A percentile compares a stretch with the other conserved stretches of the same genome.
These are phyloP conservation scores for Russula sp. DNA, from an alignment of 768 basidiomycete genomes.

Conservation along the genomic window DNA sequence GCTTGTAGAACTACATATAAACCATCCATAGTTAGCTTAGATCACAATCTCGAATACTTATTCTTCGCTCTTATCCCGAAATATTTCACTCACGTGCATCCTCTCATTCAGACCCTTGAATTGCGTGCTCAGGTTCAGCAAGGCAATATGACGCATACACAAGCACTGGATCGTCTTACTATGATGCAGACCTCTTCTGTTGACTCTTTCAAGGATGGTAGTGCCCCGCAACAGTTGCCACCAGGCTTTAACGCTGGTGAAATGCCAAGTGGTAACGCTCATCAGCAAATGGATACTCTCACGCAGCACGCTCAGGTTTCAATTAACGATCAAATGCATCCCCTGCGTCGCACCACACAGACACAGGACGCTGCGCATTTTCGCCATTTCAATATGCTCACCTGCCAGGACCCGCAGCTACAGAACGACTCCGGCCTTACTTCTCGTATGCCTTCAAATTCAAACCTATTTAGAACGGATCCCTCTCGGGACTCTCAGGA, in stretches of 20 bases:
- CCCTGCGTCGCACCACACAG: constrained; percentile 12
- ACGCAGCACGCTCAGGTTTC: constrained; percentile 2
- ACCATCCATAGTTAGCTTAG: constrained; percentile 5
- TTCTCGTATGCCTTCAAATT: constrained; percentile 10
- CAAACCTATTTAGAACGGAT: constrained; percentile 6
- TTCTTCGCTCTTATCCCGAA: not conserved
- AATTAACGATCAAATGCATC: constrained; percentile 4
- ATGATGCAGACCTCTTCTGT: not conserved
- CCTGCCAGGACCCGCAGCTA: constrained; percentile 11
- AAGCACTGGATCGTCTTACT: constrained; percentile 4
- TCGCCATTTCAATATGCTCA: constrained; percentile 9
- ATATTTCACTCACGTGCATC: not conserved
- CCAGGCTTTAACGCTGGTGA: not conserved
- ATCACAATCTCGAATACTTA: not conserved
- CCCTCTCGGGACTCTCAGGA: constrained; percentile 16
- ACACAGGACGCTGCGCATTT: not conserved
- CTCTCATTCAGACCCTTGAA: not conserved
- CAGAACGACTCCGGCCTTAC: constrained; percentile 1
- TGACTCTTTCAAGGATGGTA: constrained; percentile 1
- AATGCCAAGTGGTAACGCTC: not conserved
- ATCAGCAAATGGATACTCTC: constrained; percentile 9
- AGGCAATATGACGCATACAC: constrained; percentile 3
- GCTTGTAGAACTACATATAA: constrained; percentile 5
- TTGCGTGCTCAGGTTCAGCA: constrained; percentile 6
- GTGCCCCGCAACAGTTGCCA: constrained; percentile 5